A percentile compares a stretch with the other conserved stretches of the same genome.
phyloP scores from a whole-genome alignment of 148 eudicot genomes.

The Amaranthus cruentus region DNA sequence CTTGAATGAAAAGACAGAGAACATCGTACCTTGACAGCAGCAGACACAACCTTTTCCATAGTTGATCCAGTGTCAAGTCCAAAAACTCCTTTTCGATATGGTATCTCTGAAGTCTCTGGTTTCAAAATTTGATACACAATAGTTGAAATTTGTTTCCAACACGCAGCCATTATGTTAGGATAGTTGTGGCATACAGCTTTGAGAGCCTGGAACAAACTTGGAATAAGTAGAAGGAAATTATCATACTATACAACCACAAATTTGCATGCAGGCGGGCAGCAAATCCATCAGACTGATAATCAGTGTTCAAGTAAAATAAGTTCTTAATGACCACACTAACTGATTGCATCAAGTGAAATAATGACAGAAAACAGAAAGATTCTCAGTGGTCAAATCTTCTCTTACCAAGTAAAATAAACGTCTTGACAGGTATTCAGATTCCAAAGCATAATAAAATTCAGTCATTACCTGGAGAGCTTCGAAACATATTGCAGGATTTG shows the following conservation, averaged over 20 bases:
- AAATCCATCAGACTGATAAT: background rate
- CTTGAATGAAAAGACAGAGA: background rate
- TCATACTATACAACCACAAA: conserved; percentile 7
- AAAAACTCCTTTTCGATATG: conserved; percentile 38
- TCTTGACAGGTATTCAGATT: background rate
- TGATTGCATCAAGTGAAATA: background rate
- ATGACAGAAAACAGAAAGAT: background rate
- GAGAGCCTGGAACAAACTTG: conserved; percentile 63
- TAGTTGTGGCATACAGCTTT: conserved; percentile 93
- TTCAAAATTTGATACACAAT: conserved; percentile 42
- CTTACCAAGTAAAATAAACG: conserved; percentile 1
- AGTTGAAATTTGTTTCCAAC: conserved; percentile 69
- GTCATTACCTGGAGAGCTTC: conserved; percentile 93
- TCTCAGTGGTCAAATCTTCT: background rate
- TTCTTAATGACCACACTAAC: background rate
- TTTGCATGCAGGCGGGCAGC: background rate
- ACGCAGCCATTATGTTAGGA: conserved; percentile 56
- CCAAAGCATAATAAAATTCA: conserved; percentile 8
- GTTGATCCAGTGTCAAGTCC: conserved; percentile 41
- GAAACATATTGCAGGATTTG: conserved; percentile 48
- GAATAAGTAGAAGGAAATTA: conserved; percentile 19
- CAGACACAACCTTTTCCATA: conserved; percentile 58
- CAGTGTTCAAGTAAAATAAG: background rate
- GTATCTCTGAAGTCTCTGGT: conserved; percentile 28
- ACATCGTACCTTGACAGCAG: conserved; percentile 69